These are phyloP conservation scores for Phylloporus arenicola DNA, from an alignment of 768 basidiomycete genomes.

Conservation along the genomic window DNA sequence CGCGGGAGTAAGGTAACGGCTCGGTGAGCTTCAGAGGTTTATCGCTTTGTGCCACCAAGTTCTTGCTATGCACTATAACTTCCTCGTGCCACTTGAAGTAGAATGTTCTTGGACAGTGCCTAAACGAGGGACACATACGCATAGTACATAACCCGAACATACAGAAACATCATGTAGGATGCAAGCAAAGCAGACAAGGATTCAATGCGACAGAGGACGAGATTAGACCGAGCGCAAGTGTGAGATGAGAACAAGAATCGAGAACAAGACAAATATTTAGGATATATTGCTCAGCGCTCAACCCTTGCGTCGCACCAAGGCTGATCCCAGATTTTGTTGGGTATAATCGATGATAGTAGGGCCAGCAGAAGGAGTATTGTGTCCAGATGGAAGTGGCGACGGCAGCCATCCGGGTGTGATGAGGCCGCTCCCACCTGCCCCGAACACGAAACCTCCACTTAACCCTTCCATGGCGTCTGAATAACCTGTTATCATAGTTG, in stretches of 20 bases:
- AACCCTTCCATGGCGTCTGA: slow-evolving; percentile 76
- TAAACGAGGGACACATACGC: slow-evolving; percentile 2
- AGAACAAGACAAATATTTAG: slow-evolving; percentile 3
- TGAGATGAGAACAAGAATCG: slow-evolving; percentile 1
- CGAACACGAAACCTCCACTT: slow-evolving; percentile 82
- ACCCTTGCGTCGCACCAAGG: slow-evolving; percentile 24
- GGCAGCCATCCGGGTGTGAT: slow-evolving; percentile 68
- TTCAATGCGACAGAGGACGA: slow-evolving; percentile 4
- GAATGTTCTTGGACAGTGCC: background rate
- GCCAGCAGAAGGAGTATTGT: slow-evolving; percentile 36
- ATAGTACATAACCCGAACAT: slow-evolving; percentile 15
- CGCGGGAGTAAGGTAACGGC: no score
- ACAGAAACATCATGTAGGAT: slow-evolving; percentile 5
- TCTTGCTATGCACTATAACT: no score
- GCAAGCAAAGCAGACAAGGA: slow-evolving; percentile 10
- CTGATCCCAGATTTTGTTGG: slow-evolving; percentile 22
- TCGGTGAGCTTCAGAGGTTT: background rate
- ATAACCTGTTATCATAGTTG: slow-evolving; percentile 49
- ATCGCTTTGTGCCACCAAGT: no score
- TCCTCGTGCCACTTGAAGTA: no score
- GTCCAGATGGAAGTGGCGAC: slow-evolving; percentile 57
- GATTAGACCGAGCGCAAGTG: background rate
- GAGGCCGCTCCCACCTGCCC: slow-evolving; percentile 75
- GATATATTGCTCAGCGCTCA: slow-evolving; percentile 14
- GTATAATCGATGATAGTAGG: slow-evolving; percentile 22